Evolutionary conservation across 352 stramenopile species (phyloP).

Genomic region (Pilasporangium apinafurcum): DNA sequence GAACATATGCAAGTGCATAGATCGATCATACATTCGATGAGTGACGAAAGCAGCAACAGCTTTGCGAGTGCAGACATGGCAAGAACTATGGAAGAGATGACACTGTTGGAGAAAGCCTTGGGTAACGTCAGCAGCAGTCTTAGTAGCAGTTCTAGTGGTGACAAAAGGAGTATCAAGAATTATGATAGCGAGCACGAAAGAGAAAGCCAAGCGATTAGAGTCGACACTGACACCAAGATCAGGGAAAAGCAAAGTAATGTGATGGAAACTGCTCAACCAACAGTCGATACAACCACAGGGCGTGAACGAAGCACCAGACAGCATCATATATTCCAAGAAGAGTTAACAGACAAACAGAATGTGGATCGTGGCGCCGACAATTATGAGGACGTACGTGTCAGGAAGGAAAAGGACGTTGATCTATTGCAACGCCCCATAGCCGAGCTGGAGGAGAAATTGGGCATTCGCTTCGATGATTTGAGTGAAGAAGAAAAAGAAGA

Average conservation of each 20-base stretch:
- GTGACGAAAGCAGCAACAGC: conserved; percentile 31
- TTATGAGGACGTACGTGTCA: conserved; percentile 15
- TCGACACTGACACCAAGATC: background rate
- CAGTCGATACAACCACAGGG: background rate
- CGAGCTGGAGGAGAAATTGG: conserved; percentile 62
- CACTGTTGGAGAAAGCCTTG: conserved; percentile 56
- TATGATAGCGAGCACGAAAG: background rate
- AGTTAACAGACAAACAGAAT: too few relatives aligned
- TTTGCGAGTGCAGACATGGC: conserved; percentile 32
- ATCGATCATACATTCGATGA: conserved; percentile 12
- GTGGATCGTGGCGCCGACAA: conserved; percentile 6
- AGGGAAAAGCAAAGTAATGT: background rate
- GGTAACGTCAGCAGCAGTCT: conserved; percentile 59
- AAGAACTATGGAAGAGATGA: conserved; percentile 58
- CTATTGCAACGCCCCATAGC: conserved; percentile 61
- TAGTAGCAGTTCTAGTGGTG: conserved; percentile 19
- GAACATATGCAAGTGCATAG: conserved; percentile 4
- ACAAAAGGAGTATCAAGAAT: background rate
- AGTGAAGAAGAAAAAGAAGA: conserved; percentile 53
- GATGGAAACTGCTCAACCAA: background rate
- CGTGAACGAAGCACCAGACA: background rate
- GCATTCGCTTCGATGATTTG: conserved; percentile 55
- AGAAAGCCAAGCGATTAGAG: background rate
- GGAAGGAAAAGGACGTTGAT: conserved; percentile 12
- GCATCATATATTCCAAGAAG: too few relatives aligned